phyloP scores from a whole-genome alignment of 1,284 basidiomycete genomes.

The Boletus mariae region DNA sequence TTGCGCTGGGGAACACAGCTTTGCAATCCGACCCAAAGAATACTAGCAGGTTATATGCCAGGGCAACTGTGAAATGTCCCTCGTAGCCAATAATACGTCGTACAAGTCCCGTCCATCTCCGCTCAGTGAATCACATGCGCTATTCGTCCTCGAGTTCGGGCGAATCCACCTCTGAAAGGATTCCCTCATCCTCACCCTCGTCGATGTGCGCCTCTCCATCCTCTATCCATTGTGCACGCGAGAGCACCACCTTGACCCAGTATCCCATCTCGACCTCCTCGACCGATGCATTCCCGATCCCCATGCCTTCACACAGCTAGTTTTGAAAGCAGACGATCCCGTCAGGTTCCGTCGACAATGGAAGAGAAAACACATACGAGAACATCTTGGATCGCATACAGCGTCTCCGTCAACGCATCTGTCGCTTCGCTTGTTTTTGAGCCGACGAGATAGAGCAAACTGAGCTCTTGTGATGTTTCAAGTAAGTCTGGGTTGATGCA shows the following conservation, averaged over 20 bases:
- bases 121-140: too few relatives aligned
- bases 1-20: too few relatives aligned
- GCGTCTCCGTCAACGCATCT: slow-evolving; percentile 1
- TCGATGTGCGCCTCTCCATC: not conserved
- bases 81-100: too few relatives aligned
- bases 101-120: too few relatives aligned
- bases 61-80: too few relatives aligned
- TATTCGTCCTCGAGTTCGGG: not conserved
- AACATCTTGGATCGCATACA: slow-evolving; percentile 1
- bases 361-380: slow-evolving; percentile 10
- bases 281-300: slow-evolving; percentile 1
- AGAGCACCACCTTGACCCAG: slow-evolving; percentile 12
- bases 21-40: too few relatives aligned
- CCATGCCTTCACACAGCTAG: slow-evolving; percentile 1
- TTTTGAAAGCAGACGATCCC: too few relatives aligned
- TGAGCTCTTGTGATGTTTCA: slow-evolving; percentile 13
- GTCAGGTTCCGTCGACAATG: not conserved
- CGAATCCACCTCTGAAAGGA: not conserved
- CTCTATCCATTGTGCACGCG: not conserved
- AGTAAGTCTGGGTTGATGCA: slow-evolving; percentile 5
- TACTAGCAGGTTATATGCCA: too few relatives aligned
- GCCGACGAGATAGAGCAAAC: slow-evolving; percentile 8
- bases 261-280: slow-evolving; percentile 22
- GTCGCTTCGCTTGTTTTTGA: slow-evolving; percentile 10
- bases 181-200: not conserved